phyloP scores from a whole-genome alignment of 2,329 filamentous ascomycete species.

The Monilinia polystroma region DNA sequence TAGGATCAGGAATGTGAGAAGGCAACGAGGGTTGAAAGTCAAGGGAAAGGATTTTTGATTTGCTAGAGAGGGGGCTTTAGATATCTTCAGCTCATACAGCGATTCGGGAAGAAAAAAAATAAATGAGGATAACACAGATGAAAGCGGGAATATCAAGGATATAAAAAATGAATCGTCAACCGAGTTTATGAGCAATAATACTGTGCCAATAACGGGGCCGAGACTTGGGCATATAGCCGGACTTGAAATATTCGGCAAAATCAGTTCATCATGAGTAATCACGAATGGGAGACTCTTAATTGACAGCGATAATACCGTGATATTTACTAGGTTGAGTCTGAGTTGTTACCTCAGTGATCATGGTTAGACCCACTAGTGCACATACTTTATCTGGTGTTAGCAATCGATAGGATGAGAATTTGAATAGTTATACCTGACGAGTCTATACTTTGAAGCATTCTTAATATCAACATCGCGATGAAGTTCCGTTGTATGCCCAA shows the following conservation, averaged over 20 bases:
- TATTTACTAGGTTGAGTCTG: not conserved
- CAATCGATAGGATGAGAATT: not conserved
- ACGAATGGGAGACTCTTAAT: not conserved
- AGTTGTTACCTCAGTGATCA: not conserved
- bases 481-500: not conserved
- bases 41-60: no score
- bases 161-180: not conserved
- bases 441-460: not conserved
- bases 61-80: not conserved
- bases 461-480: conserved; percentile 12
- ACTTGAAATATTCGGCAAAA: not conserved
- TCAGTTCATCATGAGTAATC: not conserved
- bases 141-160: not conserved
- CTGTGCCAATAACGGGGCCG: not conserved
- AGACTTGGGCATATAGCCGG: not conserved
- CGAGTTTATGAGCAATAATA: not conserved
- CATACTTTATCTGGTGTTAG: not conserved
- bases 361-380: not conserved
- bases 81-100: not conserved
- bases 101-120: not conserved
- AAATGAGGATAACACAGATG: not conserved
- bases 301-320: not conserved
- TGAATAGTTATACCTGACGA: not conserved
- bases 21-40: not conserved
- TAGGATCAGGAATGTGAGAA: no score